Base-by-base conservation (phyloP, 441 rosid species). In the Erodium moschatum region DNA sequence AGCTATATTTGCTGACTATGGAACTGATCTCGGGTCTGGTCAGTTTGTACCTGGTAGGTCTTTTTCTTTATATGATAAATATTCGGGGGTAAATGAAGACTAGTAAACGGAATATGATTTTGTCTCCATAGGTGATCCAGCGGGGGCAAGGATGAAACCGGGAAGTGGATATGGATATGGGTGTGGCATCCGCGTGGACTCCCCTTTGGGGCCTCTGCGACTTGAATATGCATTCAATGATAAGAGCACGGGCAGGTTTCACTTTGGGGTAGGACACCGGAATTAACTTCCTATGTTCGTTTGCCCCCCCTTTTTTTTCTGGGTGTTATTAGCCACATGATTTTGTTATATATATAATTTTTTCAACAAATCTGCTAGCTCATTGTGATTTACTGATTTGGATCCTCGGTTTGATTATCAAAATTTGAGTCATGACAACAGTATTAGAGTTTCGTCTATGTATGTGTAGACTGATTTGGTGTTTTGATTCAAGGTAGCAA, bases 91-190 rank as follows among this genome's bases (percentile, higher is more conserved):
- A 29, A 29, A 1, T 4, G 31, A 29, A 29, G 31, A 29, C 31
- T 0, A 29, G 31, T 29, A 4, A 29, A 29, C 31, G 3, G 2
- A 2, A 29, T 29, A 29, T 29, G 31, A 29, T 29, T 24, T 24
- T 29, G 31, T 29, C 31, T 29, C 31, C 4, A 6, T 11, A 91
- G 93, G 97, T 73, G 90, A 93, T 85, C 97, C 98, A 21, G 96
- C 90, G 0, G 96, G 96, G 67, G 96, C 95, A 71, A 86, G 96
- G 81, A 74, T 85, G 68, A 88, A 91, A 75, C 96, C 89, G 0
- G 97, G 97, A 70, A 93, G 88, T 74, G 97, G 98, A 65, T 89
- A 86, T 42, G 93, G 97, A 44, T 86, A 85, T n/a, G 96, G 96
- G 56, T 75, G 88, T 31, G 97, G 98, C 68, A 77, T 89, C 72